phyloP scores from a whole-genome alignment of 768 basidiomycete species.

The Amanita brunnescens region DNA sequence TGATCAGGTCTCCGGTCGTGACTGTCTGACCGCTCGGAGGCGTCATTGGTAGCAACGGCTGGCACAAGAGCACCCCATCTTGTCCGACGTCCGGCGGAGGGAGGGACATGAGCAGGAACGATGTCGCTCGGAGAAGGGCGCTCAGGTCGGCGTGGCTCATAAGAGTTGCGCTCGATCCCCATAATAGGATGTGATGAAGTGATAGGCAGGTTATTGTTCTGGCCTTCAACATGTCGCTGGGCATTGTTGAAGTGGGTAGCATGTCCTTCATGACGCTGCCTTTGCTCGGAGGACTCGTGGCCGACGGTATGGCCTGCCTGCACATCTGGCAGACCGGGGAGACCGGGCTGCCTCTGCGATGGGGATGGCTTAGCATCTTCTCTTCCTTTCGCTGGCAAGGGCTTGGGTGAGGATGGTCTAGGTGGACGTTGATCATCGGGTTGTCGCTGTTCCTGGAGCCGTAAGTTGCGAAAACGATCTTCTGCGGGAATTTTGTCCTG shows the following conservation, averaged over 20 bases:
- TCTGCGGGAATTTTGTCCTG: neutral
- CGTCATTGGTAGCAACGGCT: neutral
- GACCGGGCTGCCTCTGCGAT: neutral
- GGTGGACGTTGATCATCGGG: slow-evolving; percentile 8
- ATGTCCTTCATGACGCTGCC: neutral
- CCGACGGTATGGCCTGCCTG: neutral
- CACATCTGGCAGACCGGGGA: neutral
- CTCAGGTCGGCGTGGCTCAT: neutral
- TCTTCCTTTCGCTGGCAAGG: neutral
- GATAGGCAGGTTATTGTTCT: neutral
- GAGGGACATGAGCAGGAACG: neutral
- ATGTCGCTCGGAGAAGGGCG: neutral
- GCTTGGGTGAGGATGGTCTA: slow-evolving; percentile 6
- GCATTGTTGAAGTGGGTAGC: neutral
- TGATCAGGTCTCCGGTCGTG: neutral
- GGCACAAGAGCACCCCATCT: neutral
- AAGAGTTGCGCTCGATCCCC: neutral
- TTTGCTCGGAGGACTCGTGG: neutral
- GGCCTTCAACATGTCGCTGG: neutral
- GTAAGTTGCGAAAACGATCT: neutral
- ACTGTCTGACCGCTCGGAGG: neutral
- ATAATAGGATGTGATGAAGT: neutral
- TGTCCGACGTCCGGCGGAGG: neutral
- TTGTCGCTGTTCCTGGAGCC: neutral
- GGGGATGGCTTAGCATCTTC: neutral